phyloP scores from a whole-genome alignment of 495 filamentous ascomycete genomes.

The Apodospora peruviana region DNA sequence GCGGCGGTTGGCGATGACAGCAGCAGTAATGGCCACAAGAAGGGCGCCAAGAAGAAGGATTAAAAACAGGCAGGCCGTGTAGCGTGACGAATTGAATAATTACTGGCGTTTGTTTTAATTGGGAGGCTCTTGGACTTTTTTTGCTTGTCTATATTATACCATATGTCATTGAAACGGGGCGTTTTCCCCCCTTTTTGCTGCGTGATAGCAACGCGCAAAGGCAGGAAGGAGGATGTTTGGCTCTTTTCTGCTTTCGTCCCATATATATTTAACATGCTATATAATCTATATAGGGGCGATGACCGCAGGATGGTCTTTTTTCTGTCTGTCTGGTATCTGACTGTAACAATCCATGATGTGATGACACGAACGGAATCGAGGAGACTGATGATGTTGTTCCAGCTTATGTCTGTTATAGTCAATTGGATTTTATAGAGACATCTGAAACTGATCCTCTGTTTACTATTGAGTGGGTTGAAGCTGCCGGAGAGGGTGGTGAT shows the following conservation, averaged over 20 bases:
- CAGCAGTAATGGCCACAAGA: neutral
- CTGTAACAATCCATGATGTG: too few species aligned
- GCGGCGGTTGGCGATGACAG: constrained; percentile 1
- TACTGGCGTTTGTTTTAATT: neutral
- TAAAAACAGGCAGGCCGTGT: neutral
- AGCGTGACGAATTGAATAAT: neutral
- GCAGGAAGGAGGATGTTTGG: too few species aligned
- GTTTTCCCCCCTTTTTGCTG: neutral
- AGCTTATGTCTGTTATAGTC: too few species aligned
- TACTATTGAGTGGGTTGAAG: too few species aligned
- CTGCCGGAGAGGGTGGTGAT: too few species aligned
- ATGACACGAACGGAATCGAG: too few species aligned
- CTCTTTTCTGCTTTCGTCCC: neutral
- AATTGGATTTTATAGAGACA: too few species aligned
- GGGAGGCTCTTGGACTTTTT: neutral
- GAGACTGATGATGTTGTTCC: too few species aligned
- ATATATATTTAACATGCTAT: neutral
- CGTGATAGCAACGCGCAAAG: too few species aligned
- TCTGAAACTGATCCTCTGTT: too few species aligned
- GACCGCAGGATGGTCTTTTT: too few species aligned
- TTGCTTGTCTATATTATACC: neutral
- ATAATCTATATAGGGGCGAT: neutral
- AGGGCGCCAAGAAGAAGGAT: constrained; percentile 8
- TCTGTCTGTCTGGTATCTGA: too few species aligned
- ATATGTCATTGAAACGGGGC: neutral